Conservation (phyloP, 1,284 basidiomycete species). For the Heterobasidion annosum region DNA sequence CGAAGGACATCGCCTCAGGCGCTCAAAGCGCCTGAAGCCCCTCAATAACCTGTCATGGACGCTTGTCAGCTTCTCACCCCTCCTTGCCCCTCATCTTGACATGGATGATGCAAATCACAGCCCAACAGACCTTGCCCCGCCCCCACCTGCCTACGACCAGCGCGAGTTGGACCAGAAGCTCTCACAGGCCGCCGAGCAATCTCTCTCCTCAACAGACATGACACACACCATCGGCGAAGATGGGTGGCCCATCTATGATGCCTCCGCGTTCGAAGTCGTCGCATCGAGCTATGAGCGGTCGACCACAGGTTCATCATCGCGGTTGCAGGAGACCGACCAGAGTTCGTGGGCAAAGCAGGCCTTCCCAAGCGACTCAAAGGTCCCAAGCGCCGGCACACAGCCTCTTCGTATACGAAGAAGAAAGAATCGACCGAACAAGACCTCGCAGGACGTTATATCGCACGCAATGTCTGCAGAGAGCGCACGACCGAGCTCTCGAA, state of each 20-base stretch:
- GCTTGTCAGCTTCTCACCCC: neutral
- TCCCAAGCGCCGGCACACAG: neutral
- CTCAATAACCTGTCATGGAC: neutral
- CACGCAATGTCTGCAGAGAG: neutral
- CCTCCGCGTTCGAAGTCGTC: slow-evolving; percentile 28
- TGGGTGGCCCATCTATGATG: slow-evolving; percentile 45
- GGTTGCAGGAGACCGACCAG: neutral
- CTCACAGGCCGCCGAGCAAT: slow-evolving; percentile 30
- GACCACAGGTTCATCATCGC: slow-evolving; percentile 3
- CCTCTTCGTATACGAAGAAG: neutral
- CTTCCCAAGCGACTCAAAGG: neutral
- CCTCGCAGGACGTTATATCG: neutral
- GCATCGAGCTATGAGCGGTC: slow-evolving; percentile 3
- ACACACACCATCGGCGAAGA: slow-evolving; percentile 22
- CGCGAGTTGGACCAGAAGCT: slow-evolving; percentile 51
- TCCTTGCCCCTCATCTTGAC: neutral
- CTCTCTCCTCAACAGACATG: slow-evolving; percentile 13
- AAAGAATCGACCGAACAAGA: neutral
- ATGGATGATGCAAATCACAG: slow-evolving; percentile 4
- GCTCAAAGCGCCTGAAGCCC: no score
- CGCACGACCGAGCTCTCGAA: neutral
- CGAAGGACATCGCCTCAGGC: no score
- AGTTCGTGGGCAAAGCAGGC: neutral
- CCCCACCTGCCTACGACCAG: slow-evolving; percentile 42
- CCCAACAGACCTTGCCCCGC: slow-evolving; percentile 16